phyloP scores from a whole-genome alignment of 2,329 filamentous ascomycete genomes.

The Polytolypa hystricis region DNA sequence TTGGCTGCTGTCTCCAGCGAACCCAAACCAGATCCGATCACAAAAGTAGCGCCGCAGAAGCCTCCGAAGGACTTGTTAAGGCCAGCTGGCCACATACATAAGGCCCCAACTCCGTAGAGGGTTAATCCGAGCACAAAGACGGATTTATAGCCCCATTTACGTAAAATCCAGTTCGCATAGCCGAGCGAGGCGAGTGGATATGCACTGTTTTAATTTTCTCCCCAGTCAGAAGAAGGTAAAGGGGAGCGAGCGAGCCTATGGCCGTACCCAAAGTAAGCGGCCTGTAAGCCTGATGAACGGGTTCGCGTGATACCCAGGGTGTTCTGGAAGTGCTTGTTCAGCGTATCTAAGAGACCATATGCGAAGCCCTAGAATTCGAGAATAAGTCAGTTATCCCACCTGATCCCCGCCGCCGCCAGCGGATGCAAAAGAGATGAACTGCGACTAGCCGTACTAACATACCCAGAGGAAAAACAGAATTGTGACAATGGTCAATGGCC shows the following conservation, averaged over 20 bases:
- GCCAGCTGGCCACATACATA: slow-evolving; percentile 77
- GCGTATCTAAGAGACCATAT: slow-evolving; percentile 39
- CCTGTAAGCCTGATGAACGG: slow-evolving; percentile 52
- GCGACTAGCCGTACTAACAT: slow-evolving; percentile 5
- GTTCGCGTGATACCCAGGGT: slow-evolving; percentile 44
- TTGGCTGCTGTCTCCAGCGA: slow-evolving; percentile 70
- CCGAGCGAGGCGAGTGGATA: slow-evolving; percentile 45
- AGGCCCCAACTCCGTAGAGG: slow-evolving; percentile 60
- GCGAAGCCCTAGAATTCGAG: slow-evolving; percentile 29
- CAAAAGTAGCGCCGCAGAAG: slow-evolving; percentile 60
- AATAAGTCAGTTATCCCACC: neutral
- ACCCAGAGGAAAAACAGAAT: slow-evolving; percentile 45
- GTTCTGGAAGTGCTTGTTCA: slow-evolving; percentile 49
- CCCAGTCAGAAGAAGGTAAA: too few species aligned
- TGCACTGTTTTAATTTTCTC: too few species aligned
- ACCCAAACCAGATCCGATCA: slow-evolving; percentile 62
- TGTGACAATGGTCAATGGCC: slow-evolving; percentile 36
- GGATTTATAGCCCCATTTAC: slow-evolving; percentile 65
- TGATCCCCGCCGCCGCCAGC: too few species aligned
- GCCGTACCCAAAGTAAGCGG: slow-evolving; percentile 51
- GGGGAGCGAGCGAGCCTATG: slow-evolving; percentile 4
- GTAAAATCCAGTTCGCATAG: slow-evolving; percentile 50
- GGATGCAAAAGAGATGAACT: neutral
- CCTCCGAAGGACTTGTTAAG: slow-evolving; percentile 62
- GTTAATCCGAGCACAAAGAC: slow-evolving; percentile 66